Evolutionary conservation across 78 protist species (phyloP).

Genomic region (Trichosphaerium sp.): DNA sequence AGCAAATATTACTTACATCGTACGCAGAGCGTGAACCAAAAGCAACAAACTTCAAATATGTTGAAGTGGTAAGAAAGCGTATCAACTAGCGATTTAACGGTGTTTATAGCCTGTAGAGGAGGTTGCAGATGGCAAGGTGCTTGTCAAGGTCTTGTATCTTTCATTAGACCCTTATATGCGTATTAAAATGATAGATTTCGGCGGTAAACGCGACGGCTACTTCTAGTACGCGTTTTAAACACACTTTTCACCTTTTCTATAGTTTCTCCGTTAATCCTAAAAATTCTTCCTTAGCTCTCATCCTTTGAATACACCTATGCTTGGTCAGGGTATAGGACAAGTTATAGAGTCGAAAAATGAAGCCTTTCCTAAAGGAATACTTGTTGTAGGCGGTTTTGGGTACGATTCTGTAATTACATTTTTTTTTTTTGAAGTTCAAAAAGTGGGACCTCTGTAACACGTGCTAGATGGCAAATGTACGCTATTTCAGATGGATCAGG

Average conservation of each 20-base stretch:
- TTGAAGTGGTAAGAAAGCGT: too few species aligned
- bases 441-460: too few species aligned
- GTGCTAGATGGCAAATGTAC: slow-evolving; percentile 18
- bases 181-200: slow-evolving; percentile 20
- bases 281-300: neutral
- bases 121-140: neutral
- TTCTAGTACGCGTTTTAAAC: neutral
- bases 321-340: neutral
- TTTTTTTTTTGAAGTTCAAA: too few species aligned
- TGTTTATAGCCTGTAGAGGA: too few species aligned
- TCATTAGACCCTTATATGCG: slow-evolving; percentile 16
- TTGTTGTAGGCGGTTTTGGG: neutral
- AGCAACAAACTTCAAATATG: too few species aligned
- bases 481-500: neutral
- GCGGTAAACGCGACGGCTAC: neutral
- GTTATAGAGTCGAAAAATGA: neutral
- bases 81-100: too few species aligned
- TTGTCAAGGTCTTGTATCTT: neutral
- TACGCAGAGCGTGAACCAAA: too few species aligned
- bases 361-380: neutral
- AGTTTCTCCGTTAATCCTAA: neutral
- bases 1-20: too few species aligned
- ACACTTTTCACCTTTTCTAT: neutral
- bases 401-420: too few species aligned
- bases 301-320: neutral